Evolutionary conservation across 2,329 filamentous ascomycete genomes (phyloP).

Genomic region (Fusarium domesticum): DNA sequence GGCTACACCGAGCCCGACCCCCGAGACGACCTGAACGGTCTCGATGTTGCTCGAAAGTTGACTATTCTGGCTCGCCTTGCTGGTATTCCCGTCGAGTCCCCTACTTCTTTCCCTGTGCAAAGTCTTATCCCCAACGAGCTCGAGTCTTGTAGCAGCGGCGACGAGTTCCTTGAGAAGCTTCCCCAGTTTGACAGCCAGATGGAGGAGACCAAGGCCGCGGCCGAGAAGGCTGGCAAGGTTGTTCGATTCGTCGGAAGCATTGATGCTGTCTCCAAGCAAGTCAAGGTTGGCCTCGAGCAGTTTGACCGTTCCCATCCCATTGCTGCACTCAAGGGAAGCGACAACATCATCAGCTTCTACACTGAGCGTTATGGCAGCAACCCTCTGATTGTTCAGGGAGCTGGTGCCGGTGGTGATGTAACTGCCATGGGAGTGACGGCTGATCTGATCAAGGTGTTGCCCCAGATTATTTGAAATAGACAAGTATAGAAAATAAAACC

Average conservation of each 20-base stretch:
- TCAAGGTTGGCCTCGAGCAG: constrained; percentile 90
- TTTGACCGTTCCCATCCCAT: constrained; percentile 88
- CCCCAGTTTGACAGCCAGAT: constrained; percentile 84
- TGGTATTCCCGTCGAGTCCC: constrained; percentile 76
- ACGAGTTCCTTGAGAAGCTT: constrained; percentile 81
- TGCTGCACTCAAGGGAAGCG: constrained; percentile 90
- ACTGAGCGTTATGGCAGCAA: constrained; percentile 90
- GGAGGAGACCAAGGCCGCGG: constrained; percentile 82
- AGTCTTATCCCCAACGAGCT: constrained; percentile 87
- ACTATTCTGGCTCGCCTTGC: constrained; percentile 88
- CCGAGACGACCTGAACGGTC: constrained; percentile 79
- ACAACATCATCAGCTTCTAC: constrained; percentile 99
- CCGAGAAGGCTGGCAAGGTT: constrained; percentile 84
- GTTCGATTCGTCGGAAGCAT: constrained; percentile 93
- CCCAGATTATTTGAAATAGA: constrained; percentile 55
- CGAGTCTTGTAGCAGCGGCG: constrained; percentile 70
- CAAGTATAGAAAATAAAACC: constrained; percentile 20
- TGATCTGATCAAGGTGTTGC: constrained; percentile 85
- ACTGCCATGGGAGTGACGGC: constrained; percentile 97
- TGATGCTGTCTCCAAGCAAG: constrained; percentile 72
- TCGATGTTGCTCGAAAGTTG: constrained; percentile 91
- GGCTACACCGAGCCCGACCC: constrained; percentile 92
- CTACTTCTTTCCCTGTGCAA: constrained; percentile 89
- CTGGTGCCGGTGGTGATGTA: constrained; percentile 89
- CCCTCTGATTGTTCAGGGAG: constrained; percentile 91